Evolutionary conservation across 768 basidiomycete species (phyloP), one percentile per base, ranked within the genome.

Genomic region (Mycena filopes): DNA sequence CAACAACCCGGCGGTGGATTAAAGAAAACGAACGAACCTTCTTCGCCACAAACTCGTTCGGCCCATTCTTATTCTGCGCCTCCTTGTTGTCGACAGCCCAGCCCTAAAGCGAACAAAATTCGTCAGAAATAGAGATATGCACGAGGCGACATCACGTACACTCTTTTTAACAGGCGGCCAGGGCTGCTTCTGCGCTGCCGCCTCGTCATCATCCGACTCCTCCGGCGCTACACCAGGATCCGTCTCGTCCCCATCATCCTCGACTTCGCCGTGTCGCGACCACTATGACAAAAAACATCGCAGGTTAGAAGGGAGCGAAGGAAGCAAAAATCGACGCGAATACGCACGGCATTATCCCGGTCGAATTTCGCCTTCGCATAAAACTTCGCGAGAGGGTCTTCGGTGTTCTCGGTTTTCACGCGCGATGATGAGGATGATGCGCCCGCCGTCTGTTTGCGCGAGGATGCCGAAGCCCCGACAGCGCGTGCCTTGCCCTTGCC

Each of bases 41-140:
- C 71, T 90, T 88, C 33, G 93, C 82, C 49, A 95, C 84, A 69
- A 89, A 86, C 73, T 93, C 89, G 71, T 95, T 95, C 4, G 81
- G 80, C 62, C 86, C 88, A 5, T 72, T 71, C 1, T 57, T 70
- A 16, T 64, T 48, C 47, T 72, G 75, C 1, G 63, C 71, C 28
- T 79, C 79, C 68, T 83, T 85, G 18, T 77, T 77, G 66, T 94
- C 91, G 72, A 90, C 91, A 16, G 86, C 78, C 76, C 86, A 94
- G n/a, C 86, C 87, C 89, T 92, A 55, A 7, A 29, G 36, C 40
- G 47, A 26, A 63, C 51, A 64, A 26, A 42, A 53, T 31, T n/a
- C n/a, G n/a, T n/a, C n/a, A n/a, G 45, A 58, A 57, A 31, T 45
- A 38, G n/a, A 43, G 16, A 41, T 47, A 42, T 11, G 33, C 60